Percentiles rank a stretch among this genome's conserved stretches.
These are phyloP conservation scores for Pachyrhizus erosus DNA, from an alignment of 306 rosid species.

Conservation along the genomic window DNA sequence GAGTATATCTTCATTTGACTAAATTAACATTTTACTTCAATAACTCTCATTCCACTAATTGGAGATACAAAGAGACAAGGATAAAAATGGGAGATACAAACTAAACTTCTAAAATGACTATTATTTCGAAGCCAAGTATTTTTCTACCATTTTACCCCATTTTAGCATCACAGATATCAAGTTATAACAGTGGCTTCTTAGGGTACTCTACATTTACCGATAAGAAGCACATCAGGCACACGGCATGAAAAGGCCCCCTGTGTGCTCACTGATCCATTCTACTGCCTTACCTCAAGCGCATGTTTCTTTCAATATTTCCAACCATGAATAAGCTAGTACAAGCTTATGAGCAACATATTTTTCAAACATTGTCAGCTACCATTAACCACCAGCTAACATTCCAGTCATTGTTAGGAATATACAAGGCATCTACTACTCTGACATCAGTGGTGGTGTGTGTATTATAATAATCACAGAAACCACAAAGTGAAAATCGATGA, in stretches of 20 bases:
- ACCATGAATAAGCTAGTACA: background rate
- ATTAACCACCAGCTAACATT: conserved; percentile 19
- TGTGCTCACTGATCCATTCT: background rate
- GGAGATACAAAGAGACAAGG: background rate
- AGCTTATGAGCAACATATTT: background rate
- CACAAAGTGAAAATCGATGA: conserved; percentile 4
- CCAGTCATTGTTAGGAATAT: background rate
- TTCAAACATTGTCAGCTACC: background rate
- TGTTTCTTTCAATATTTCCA: background rate
- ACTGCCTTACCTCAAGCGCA: background rate
- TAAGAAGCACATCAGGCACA: background rate
- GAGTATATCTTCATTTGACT: background rate
- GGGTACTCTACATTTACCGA: background rate
- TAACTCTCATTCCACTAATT: background rate
- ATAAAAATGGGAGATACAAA: background rate
- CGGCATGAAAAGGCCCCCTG: background rate
- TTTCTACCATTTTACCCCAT: background rate
- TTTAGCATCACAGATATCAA: background rate
- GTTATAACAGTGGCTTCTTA: background rate
- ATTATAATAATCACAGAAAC: background rate
- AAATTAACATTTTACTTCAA: background rate
- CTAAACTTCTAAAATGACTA: conserved; percentile 12
- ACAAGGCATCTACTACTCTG: background rate
- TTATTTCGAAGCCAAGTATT: background rate
- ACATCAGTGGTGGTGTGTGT: background rate